phyloP scores from a whole-genome alignment of 1,284 basidiomycete genomes.

The Apiotrichum mycotoxinovorans region DNA sequence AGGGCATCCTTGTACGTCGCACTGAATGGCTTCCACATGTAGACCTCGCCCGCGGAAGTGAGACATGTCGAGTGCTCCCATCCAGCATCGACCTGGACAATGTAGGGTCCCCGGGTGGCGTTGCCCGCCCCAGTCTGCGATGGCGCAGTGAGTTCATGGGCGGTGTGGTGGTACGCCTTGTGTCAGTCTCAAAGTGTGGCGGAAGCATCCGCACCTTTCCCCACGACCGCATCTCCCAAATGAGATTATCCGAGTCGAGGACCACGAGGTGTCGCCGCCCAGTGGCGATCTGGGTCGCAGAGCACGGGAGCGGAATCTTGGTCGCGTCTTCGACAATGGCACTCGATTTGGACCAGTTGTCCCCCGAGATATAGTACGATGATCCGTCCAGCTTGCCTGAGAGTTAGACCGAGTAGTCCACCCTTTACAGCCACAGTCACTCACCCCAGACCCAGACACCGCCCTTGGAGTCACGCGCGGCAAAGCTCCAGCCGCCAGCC shows the following conservation, averaged over 20 bases:
- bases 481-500: slow-evolving; percentile 67
- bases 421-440: slow-evolving; percentile 4
- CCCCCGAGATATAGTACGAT: slow-evolving; percentile 61
- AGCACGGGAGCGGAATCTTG: slow-evolving; percentile 36
- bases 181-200: slow-evolving; percentile 5
- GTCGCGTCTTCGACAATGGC: slow-evolving; percentile 32
- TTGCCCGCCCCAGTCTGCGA: slow-evolving; percentile 23
- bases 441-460: slow-evolving; percentile 77
- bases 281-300: slow-evolving; percentile 30
- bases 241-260: slow-evolving; percentile 43
- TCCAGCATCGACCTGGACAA: slow-evolving; percentile 66
- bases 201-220: slow-evolving; percentile 29
- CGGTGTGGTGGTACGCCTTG: slow-evolving; percentile 40
- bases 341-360: slow-evolving; percentile 29
- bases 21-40: slow-evolving; percentile 67
- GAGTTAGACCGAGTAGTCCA: neutral
- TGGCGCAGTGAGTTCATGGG: slow-evolving; percentile 32
- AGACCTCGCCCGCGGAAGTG: slow-evolving; percentile 64
- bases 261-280: slow-evolving; percentile 41
- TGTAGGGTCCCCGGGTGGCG: slow-evolving; percentile 22
- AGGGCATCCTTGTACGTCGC: slow-evolving; percentile 35
- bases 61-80: slow-evolving; percentile 71
- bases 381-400: slow-evolving; percentile 45
- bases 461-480: slow-evolving; percentile 61
- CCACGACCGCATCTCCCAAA: slow-evolving; percentile 44